phyloP scores from a whole-genome alignment of 1,284 basidiomycete genomes.

The Rhizopogon parksii region DNA sequence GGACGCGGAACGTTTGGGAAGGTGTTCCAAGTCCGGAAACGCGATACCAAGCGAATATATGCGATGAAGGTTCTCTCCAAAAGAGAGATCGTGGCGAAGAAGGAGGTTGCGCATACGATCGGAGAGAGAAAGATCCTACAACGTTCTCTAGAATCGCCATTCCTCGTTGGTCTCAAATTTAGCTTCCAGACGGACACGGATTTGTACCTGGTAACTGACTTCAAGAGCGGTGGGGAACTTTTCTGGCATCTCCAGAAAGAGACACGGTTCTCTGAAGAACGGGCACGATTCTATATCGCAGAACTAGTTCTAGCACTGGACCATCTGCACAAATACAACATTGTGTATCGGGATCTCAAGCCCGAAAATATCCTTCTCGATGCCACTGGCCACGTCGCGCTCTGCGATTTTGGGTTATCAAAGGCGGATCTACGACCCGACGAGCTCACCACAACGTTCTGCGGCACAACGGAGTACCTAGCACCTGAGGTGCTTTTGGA shows the following conservation, averaged over 20 bases:
- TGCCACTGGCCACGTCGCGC: slow-evolving; percentile 92
- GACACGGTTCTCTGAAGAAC: slow-evolving; percentile 86
- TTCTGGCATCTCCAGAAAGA: slow-evolving; percentile 98
- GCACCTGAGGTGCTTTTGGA: slow-evolving; percentile 98
- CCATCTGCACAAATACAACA: slow-evolving; percentile 95
- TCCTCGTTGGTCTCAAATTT: slow-evolving; percentile 98
- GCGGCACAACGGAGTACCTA: slow-evolving; percentile 95
- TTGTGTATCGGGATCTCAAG: slow-evolving; percentile 96
- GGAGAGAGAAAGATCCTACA: slow-evolving; percentile 99
- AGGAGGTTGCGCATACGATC: slow-evolving; percentile 98
- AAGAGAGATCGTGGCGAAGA: slow-evolving; percentile 98
- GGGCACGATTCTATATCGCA: slow-evolving; percentile 93
- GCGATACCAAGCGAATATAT: slow-evolving; percentile 97
- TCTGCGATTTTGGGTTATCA: slow-evolving; percentile 96
- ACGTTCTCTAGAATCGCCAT: slow-evolving; percentile 89
- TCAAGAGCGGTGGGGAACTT: slow-evolving; percentile 97
- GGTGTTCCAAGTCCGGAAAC: slow-evolving; percentile 98
- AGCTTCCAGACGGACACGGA: slow-evolving; percentile 96
- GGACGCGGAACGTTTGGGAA: slow-evolving; percentile 98
- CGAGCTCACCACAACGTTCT: slow-evolving; percentile 96
- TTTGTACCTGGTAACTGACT: slow-evolving; percentile 96
- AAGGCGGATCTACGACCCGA: slow-evolving; percentile 93
- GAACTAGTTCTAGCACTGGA: slow-evolving; percentile 92
- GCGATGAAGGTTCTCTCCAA: slow-evolving; percentile 99
- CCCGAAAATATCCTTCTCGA: slow-evolving; percentile 97